A percentile compares a stretch with the other conserved stretches of the same genome.
Evolutionary conservation across 257 asterid species (phyloP).

Genomic region (Echites panduratus): DNA sequence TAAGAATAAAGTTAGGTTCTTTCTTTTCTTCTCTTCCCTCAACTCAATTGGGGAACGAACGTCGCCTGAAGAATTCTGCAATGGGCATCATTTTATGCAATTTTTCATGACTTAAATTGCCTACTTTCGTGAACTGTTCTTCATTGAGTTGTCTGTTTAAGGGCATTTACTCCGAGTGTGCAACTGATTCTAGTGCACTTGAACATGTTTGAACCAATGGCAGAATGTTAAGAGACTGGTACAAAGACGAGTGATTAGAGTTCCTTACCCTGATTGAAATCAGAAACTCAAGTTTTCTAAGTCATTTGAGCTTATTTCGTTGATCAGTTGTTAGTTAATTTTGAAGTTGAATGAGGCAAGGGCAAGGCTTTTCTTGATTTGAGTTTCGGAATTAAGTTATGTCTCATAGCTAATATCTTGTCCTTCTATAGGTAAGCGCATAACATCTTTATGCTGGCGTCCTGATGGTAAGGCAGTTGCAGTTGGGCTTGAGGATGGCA

Average conservation of each 20-base stretch:
- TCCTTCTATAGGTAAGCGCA: constrained; percentile 51
- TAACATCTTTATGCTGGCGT: constrained; percentile 92
- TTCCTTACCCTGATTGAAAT: not conserved
- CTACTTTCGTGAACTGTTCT: not conserved
- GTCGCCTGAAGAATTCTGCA: not conserved
- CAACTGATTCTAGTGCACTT: not conserved
- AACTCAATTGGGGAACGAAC: not conserved
- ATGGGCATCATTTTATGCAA: not conserved
- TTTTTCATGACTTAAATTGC: not conserved
- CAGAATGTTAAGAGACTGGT: not conserved
- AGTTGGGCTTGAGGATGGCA: constrained; percentile 88
- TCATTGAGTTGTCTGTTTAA: not conserved
- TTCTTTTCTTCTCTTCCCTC: not conserved
- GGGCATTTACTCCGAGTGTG: not conserved
- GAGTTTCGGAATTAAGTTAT: not conserved
- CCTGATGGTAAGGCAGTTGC: constrained; percentile 97
- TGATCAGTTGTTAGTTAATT: not conserved
- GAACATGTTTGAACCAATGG: not conserved
- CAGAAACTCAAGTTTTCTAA: not conserved
- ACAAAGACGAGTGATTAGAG: not conserved
- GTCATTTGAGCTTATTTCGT: not conserved
- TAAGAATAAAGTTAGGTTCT: not conserved
- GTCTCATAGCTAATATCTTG: not conserved
- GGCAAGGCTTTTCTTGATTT: not conserved
- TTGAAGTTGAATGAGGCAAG: not conserved